Evolutionary conservation across 2,329 filamentous ascomycete genomes (phyloP).

Genomic region (Xylariaceae sp.): DNA sequence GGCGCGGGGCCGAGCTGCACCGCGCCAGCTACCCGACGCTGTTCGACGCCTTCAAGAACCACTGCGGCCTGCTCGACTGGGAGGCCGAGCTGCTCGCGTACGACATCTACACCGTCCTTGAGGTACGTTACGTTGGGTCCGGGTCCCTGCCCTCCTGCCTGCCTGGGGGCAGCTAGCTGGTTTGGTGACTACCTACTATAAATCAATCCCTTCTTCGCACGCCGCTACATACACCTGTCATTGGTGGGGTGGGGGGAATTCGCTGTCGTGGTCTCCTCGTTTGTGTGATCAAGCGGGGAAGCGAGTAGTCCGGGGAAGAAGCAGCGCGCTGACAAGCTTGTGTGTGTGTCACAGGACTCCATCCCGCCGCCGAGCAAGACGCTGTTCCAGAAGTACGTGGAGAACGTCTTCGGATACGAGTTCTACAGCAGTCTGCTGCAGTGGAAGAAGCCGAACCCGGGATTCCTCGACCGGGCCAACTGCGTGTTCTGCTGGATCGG

Average conservation of each 20-base stretch:
- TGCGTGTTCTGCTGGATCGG: slow-evolving; percentile 2
- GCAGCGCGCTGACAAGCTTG: too few relatives aligned
- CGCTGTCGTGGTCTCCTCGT: too few relatives aligned
- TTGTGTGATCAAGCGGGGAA: too few relatives aligned
- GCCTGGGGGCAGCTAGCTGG: too few relatives aligned
- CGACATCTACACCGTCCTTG: slow-evolving; percentile 9
- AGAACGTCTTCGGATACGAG: slow-evolving; percentile 5
- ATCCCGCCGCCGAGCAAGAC: slow-evolving; percentile 7
- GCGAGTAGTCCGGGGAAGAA: too few relatives aligned
- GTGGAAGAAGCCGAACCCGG: not conserved
- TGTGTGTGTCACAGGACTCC: slow-evolving; percentile 2
- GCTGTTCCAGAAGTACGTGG: slow-evolving; percentile 9
- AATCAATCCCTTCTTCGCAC: too few relatives aligned
- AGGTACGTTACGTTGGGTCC: slow-evolving; percentile 5
- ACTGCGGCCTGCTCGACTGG: slow-evolving; percentile 9
- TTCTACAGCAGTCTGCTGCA: slow-evolving; percentile 7
- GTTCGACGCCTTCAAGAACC: slow-evolving; percentile 6
- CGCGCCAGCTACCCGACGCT: slow-evolving; percentile 1
- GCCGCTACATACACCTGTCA: too few relatives aligned
- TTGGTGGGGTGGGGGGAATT: too few relatives aligned
- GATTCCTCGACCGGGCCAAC: slow-evolving; percentile 1
- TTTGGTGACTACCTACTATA: too few relatives aligned
- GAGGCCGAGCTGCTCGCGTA: slow-evolving; percentile 11
- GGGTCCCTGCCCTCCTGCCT: not conserved
- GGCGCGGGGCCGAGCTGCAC: slow-evolving; percentile 10